Conservation (phyloP, 2,329 filamentous ascomycete genomes). For the Epichloe sibirici region DNA sequence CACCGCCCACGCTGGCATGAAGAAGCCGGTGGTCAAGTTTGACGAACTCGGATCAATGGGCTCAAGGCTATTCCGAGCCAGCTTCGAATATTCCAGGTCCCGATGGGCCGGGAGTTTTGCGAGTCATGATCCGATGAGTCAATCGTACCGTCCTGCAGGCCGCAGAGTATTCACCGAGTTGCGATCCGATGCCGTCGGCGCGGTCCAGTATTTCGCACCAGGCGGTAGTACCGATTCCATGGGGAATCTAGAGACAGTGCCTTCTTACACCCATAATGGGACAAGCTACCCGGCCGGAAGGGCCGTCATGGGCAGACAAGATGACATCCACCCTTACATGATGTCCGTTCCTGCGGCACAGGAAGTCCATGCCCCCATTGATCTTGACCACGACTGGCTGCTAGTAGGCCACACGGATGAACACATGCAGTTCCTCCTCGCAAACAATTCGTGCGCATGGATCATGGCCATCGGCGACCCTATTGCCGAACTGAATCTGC, state of each 20-base stretch:
- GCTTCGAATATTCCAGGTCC: slow-evolving; percentile 27
- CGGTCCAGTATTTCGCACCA: slow-evolving; percentile 15
- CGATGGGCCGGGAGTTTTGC: slow-evolving; percentile 12
- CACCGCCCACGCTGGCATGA: not conserved
- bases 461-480: slow-evolving; percentile 15
- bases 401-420: slow-evolving; percentile 16
- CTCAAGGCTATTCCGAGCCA: slow-evolving; percentile 27
- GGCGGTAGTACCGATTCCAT: slow-evolving; percentile 11
- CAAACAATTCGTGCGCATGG: slow-evolving; percentile 14
- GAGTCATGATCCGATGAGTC: slow-evolving; percentile 17
- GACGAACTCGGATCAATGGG: slow-evolving; percentile 20
- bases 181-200: slow-evolving; percentile 18
- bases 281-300: slow-evolving; percentile 12
- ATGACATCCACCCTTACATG: slow-evolving; percentile 9
- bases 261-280: slow-evolving; percentile 15
- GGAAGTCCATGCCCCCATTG: slow-evolving; percentile 20
- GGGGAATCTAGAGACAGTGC: slow-evolving; percentile 27
- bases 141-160: slow-evolving; percentile 14
- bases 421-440: slow-evolving; percentile 18
- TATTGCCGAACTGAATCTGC: slow-evolving; percentile 12
- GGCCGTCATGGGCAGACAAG: slow-evolving; percentile 10
- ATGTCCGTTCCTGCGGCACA: slow-evolving; percentile 19
- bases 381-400: slow-evolving; percentile 18
- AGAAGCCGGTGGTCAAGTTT: slow-evolving; percentile 4
- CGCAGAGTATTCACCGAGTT: slow-evolving; percentile 21